Evolutionary conservation across 192 early-diverging fungal genomes (phyloP).

Genomic region (Coemansia sp.): DNA sequence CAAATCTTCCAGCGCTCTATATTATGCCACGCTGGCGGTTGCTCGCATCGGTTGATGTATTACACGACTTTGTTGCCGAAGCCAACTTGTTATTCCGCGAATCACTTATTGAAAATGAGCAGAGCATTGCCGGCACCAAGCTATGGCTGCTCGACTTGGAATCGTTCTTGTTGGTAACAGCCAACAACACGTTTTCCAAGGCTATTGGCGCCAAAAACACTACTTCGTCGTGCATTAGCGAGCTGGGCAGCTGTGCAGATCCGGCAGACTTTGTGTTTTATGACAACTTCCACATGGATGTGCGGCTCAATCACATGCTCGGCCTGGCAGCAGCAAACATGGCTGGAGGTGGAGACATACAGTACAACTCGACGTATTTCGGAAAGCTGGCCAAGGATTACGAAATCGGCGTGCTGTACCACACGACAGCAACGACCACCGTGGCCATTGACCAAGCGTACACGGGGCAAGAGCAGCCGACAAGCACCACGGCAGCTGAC

Average conservation of each 20-base stretch:
- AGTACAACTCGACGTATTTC: slow-evolving; percentile 24
- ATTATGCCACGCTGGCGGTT: slow-evolving; percentile 21
- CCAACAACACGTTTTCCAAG: slow-evolving; percentile 26
- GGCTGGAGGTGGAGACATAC: slow-evolving; percentile 15
- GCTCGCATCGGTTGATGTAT: slow-evolving; percentile 12
- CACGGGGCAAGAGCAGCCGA: neutral
- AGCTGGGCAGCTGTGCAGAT: slow-evolving; percentile 11
- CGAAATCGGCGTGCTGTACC: slow-evolving; percentile 33
- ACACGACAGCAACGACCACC: slow-evolving; percentile 15
- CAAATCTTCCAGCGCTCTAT: slow-evolving; percentile 27
- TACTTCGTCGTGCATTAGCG: slow-evolving; percentile 21
- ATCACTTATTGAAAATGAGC: slow-evolving; percentile 5
- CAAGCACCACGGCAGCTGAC: slow-evolving; percentile 11
- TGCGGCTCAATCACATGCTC: slow-evolving; percentile 28
- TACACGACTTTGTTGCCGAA: slow-evolving; percentile 12
- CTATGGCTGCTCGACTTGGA: slow-evolving; percentile 29
- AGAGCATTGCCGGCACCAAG: neutral
- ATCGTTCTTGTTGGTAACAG: slow-evolving; percentile 23
- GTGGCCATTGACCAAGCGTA: neutral
- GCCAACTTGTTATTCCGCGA: slow-evolving; percentile 18
- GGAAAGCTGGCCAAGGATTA: slow-evolving; percentile 22
- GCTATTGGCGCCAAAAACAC: slow-evolving; percentile 25
- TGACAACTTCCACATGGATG: slow-evolving; percentile 31
- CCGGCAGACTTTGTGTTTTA: slow-evolving; percentile 30
- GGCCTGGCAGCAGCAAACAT: slow-evolving; percentile 23